Base-by-base conservation (phyloP, 495 filamentous ascomycete species). In the Jackrogersella minutella region DNA sequence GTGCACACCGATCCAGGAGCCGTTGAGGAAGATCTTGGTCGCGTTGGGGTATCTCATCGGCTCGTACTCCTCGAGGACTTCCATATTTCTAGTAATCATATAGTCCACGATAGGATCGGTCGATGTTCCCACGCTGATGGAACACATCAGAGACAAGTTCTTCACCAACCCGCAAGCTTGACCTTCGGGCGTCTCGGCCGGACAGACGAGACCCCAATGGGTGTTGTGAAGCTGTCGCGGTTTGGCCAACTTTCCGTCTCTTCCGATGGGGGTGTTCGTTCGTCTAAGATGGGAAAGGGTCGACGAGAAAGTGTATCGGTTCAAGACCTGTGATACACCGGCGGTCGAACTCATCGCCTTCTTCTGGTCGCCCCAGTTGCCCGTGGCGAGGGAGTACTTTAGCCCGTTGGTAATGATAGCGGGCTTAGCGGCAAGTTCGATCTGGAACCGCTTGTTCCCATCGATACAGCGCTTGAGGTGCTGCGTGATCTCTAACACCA, bases 281-380 rank as follows among this genome's bases (percentile, higher is more conserved):
- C 95, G 88, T 60, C 96, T 88, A 72, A 99, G 84, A 88, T 98
- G 96, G 5, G 96, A 98, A 17, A 99, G 78, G 2, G 93, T 97
- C 28, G 96, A 98, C 16, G 96, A 90, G 73, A 95, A 99, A 0
- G 96, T 98, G 73, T 98, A 98, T 71, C 95, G 88, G 82, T 97
- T 98, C 54, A 99, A 82, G 78, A 99, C 96, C 78, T 99, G 95
- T 8, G 94, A 97, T 26, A 99, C 95, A 79, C 95, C 95, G 50
- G 95, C 95, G 66, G 96, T 98, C 1, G 93, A 89, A 66, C 86
- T 90, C 66, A 90, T 91, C 16, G 95, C 94, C 82, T 98, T 98
- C 85, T 97, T 99, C 78, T 98, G 95, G 63, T 98, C 95, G 62
- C 96, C 96, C 95, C 95, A 99, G 77, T 99, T 99, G 58, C 95